phyloP scores from a whole-genome alignment of 306 rosid species.

The Medicago ruthenica region DNA sequence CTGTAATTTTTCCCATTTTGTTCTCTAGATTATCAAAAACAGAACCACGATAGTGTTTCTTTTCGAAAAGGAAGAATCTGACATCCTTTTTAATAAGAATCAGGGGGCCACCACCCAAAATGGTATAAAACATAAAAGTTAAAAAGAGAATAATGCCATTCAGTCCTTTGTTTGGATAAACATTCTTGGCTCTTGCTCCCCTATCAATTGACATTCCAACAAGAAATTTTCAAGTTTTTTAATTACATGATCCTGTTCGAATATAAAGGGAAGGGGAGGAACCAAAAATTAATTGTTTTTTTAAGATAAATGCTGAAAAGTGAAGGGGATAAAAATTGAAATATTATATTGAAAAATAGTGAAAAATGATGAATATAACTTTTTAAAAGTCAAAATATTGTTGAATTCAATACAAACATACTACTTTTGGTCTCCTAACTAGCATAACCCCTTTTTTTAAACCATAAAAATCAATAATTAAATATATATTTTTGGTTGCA shows the following conservation, averaged over 20 bases:
- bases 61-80: conserved; percentile 27
- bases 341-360: no score
- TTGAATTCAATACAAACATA: no score
- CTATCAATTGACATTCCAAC: conserved; percentile 5
- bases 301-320: no score
- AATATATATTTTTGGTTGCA: no score
- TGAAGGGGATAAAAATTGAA: no score
- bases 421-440: no score
- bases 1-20: no score
- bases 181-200: conserved; percentile 41
- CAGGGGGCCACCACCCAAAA: conserved; percentile 55
- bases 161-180: conserved; percentile 23
- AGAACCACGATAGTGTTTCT: not conserved
- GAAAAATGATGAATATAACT: no score
- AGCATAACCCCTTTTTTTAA: no score
- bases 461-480: no score
- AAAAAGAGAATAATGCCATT: conserved; percentile 21
- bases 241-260: not conserved
- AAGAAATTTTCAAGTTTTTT: not conserved
- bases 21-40: not conserved
- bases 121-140: conserved; percentile 41
- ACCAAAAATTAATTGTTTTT: no score
- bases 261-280: not conserved
- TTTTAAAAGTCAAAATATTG: no score
- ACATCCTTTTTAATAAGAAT: conserved; percentile 40